These are phyloP conservation scores for Erysimum cheiranthoides DNA, from an alignment of 345 rosid genomes.

Conservation along the genomic window DNA sequence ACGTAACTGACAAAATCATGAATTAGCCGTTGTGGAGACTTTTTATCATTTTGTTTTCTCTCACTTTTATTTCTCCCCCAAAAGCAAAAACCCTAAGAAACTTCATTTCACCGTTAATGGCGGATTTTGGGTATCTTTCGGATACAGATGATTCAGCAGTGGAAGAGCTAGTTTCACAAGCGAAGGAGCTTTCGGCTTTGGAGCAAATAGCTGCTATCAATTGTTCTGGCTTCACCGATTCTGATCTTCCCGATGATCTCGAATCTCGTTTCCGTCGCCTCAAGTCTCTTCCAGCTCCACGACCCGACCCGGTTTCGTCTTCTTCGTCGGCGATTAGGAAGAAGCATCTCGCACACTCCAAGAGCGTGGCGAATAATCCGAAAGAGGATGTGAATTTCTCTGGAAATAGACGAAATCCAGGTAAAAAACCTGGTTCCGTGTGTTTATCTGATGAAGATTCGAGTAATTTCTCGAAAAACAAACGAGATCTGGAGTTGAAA, in stretches of 20 bases:
- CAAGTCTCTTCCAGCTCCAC: slow-evolving; percentile 62
- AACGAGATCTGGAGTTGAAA: slow-evolving; percentile 37
- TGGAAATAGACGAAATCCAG: slow-evolving; percentile 29
- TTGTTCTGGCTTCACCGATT: slow-evolving; percentile 60
- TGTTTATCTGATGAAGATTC: slow-evolving; percentile 37
- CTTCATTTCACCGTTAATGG: slow-evolving; percentile 49
- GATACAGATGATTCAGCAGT: slow-evolving; percentile 84
- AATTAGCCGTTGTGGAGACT: slow-evolving; percentile 57
- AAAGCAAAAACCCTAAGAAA: slow-evolving; percentile 31
- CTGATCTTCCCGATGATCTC: slow-evolving; percentile 69
- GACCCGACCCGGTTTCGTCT: slow-evolving; percentile 37
- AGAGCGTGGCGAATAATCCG: slow-evolving; percentile 31
- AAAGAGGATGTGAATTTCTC: slow-evolving; percentile 33
- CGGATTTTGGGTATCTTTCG: slow-evolving; percentile 64
- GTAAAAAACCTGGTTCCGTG: slow-evolving; percentile 23
- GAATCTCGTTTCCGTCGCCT: slow-evolving; percentile 79
- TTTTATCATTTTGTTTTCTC: slow-evolving; percentile 9
- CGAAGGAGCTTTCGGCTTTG: slow-evolving; percentile 70
- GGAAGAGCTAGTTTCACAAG: slow-evolving; percentile 72
- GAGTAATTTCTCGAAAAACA: background rate
- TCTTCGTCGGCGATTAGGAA: background rate
- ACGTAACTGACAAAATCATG: slow-evolving; percentile 43
- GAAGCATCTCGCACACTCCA: slow-evolving; percentile 32
- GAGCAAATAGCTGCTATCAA: slow-evolving; percentile 81
- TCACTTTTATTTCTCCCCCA: background rate